Conservation (phyloP, 176 grass and related monocot genomes). For the Carex littledalei region DNA sequence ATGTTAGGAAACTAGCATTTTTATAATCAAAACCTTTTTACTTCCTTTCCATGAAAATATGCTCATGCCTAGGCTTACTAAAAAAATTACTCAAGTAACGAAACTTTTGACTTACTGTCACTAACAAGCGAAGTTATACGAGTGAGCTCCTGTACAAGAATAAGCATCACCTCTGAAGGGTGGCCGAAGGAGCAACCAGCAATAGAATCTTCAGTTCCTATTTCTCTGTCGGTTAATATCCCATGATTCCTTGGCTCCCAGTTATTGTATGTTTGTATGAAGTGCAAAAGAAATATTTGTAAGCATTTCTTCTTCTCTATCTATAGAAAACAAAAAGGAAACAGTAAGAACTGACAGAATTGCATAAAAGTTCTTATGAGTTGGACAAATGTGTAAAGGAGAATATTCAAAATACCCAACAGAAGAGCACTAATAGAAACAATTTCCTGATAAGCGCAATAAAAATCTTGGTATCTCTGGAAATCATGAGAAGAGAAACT, state of each 20-base stretch:
- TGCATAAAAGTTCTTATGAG: background rate
- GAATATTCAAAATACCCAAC: background rate
- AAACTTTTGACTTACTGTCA: slow-evolving; percentile 56
- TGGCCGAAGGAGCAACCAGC: slow-evolving; percentile 73
- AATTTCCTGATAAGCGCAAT: background rate
- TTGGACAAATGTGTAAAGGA: background rate
- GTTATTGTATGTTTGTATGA: slow-evolving; percentile 82
- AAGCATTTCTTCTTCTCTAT: slow-evolving; percentile 72
- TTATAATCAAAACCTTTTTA: background rate
- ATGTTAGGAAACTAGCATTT: background rate
- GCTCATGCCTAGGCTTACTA: background rate
- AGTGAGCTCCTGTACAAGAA: slow-evolving; percentile 83
- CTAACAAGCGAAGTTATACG: slow-evolving; percentile 52
- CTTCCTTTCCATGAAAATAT: background rate
- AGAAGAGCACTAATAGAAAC: background rate
- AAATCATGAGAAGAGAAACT: background rate
- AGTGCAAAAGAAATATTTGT: slow-evolving; percentile 67
- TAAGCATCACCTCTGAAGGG: slow-evolving; percentile 81
- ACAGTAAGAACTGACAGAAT: background rate
- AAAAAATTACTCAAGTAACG: background rate
- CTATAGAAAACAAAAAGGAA: slow-evolving; percentile 36
- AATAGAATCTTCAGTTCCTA: slow-evolving; percentile 51
- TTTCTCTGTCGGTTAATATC: slow-evolving; percentile 29
- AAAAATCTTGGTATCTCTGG: background rate
- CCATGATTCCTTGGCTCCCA: slow-evolving; percentile 54